Percentiles rank a stretch among this genome's conserved stretches.
phyloP scores from a whole-genome alignment of 2,329 filamentous ascomycete genomes.

The Colletotrichum sp. region DNA sequence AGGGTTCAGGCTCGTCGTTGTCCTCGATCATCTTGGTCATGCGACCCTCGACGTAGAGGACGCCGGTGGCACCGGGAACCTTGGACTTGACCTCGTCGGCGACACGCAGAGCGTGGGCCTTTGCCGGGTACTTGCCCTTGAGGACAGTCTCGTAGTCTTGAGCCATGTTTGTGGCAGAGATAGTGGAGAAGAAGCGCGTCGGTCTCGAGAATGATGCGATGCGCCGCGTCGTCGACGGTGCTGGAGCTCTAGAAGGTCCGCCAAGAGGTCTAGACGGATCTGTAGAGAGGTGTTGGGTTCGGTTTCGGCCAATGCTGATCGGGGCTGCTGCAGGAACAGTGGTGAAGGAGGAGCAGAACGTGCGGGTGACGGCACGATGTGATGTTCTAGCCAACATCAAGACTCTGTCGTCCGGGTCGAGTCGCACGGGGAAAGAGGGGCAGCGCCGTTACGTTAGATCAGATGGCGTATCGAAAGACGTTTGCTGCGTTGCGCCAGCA shows the following conservation, averaged over 20 bases:
- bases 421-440: conserved; percentile 14
- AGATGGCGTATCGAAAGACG: neutral
- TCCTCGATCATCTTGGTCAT: conserved; percentile 85
- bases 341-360: neutral
- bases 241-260: neutral
- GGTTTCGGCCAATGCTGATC: neutral
- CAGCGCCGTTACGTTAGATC: neutral
- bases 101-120: conserved; percentile 85
- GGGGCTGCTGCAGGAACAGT: neutral
- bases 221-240: neutral
- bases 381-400: conserved; percentile 19
- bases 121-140: conserved; percentile 78
- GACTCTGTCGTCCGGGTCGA: neutral
- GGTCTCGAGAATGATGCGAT: neutral
- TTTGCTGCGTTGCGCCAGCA: neutral
- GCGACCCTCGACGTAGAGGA: conserved; percentile 89
- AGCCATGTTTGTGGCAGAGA: neutral
- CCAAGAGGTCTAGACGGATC: neutral
- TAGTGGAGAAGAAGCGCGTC: neutral
- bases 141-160: conserved; percentile 57
- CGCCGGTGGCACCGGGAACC: conserved; percentile 67
- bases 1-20: conserved; percentile 82
- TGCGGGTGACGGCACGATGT: neutral
- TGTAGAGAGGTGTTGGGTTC: neutral
- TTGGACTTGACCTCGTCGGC: conserved; percentile 76